These are phyloP conservation scores for Pseudogymnoascus sp. DNA, from an alignment of 2,329 filamentous ascomycete species.

Conservation along the genomic window DNA sequence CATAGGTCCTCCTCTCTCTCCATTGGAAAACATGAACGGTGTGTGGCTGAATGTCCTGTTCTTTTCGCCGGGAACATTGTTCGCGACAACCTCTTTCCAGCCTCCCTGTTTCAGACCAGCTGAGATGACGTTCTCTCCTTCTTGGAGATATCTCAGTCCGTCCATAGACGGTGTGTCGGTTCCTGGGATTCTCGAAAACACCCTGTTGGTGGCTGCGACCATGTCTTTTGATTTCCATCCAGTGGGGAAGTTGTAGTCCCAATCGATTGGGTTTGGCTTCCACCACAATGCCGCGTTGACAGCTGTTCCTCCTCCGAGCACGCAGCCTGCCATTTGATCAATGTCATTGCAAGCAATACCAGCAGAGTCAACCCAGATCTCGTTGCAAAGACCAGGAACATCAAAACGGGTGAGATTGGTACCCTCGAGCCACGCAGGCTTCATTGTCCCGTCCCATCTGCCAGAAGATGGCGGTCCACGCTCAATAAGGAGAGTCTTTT, in stretches of 20 bases:
- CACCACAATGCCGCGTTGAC: conserved; percentile 62
- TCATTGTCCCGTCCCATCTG: conserved; percentile 6
- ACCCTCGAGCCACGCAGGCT: neutral
- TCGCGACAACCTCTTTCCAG: conserved; percentile 38
- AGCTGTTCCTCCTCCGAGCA: conserved; percentile 49
- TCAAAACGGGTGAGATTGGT: conserved; percentile 10
- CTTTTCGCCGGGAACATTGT: conserved; percentile 50
- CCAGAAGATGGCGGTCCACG: conserved; percentile 8
- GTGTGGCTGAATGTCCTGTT: conserved; percentile 56
- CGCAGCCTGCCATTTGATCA: conserved; percentile 62
- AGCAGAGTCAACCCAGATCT: conserved; percentile 5
- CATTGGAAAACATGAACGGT: conserved; percentile 57
- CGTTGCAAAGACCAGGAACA: conserved; percentile 9
- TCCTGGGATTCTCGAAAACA: conserved; percentile 62
- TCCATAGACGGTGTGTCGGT: conserved; percentile 59
- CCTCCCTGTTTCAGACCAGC: conserved; percentile 40
- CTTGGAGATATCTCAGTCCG: conserved; percentile 55
- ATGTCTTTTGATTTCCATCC: conserved; percentile 64
- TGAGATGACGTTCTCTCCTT: conserved; percentile 56
- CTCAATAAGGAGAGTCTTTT: conserved; percentile 11
- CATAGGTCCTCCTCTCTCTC: conserved; percentile 60
- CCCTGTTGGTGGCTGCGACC: conserved; percentile 47
- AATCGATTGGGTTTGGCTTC: conserved; percentile 56
- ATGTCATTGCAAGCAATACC: conserved; percentile 29
- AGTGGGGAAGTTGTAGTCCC: conserved; percentile 58